Evolutionary conservation across 306 rosid species (phyloP).

Genomic region (Amphicarpaea edgeworthii): DNA sequence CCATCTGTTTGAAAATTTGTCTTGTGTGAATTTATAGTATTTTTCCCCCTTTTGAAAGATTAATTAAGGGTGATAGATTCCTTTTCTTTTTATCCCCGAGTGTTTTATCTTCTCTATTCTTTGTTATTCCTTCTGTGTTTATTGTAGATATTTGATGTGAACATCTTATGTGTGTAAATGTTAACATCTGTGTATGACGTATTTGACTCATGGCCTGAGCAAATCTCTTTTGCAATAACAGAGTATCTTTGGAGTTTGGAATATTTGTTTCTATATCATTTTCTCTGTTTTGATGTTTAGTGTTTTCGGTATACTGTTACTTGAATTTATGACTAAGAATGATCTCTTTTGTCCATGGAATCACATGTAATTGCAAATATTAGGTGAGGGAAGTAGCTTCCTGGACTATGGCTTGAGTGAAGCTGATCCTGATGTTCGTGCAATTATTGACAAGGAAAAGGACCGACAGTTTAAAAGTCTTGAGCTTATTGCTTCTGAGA

Average conservation of each 20-base stretch:
- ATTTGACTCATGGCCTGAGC: constrained; percentile 24
- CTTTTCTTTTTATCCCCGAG: background rate
- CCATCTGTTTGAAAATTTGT: background rate
- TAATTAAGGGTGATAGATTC: background rate
- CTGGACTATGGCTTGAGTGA: constrained; percentile 75
- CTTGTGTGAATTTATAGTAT: background rate
- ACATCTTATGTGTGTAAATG: background rate
- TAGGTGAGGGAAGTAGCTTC: constrained; percentile 66
- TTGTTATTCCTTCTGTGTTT: background rate
- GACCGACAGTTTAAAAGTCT: constrained; percentile 85
- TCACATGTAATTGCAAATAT: constrained; percentile 28
- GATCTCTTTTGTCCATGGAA: constrained; percentile 21
- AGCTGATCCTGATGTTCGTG: constrained; percentile 83
- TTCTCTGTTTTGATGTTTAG: constrained; percentile 4
- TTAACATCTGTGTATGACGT: background rate
- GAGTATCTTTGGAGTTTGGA: constrained; percentile 7
- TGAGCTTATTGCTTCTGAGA: constrained; percentile 98
- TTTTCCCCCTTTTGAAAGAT: background rate
- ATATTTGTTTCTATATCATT: background rate
- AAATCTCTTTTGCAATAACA: background rate
- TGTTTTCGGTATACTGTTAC: background rate
- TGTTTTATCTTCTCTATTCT: background rate
- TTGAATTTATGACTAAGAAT: constrained; percentile 21
- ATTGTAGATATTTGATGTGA: background rate
- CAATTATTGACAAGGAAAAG: constrained; percentile 79